Evolutionary conservation across 1,284 basidiomycete species (phyloP).

Genomic region (Coniferiporia sulphurascens): DNA sequence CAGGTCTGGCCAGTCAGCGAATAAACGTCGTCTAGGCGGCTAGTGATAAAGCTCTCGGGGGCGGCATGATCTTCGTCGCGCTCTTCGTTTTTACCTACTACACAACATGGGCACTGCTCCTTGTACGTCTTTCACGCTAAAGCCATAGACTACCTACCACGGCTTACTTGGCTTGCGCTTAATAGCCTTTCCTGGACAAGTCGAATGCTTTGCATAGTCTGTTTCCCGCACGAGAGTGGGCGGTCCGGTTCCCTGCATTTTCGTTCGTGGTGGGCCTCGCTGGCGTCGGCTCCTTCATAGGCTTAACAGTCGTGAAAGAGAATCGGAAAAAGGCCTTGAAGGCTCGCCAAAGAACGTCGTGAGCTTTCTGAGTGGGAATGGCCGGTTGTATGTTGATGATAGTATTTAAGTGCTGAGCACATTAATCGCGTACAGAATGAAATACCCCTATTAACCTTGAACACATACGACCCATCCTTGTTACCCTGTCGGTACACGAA

Average conservation of each 20-base stretch:
- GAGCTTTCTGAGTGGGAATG: constrained; percentile 17
- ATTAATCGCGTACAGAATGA: background rate
- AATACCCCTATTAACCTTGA: background rate
- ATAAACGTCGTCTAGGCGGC: constrained; percentile 47
- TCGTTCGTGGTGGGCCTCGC: constrained; percentile 75
- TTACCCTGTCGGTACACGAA: constrained; percentile 10
- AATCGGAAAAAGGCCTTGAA: constrained; percentile 62
- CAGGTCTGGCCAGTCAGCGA: background rate
- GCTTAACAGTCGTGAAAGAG: constrained; percentile 70
- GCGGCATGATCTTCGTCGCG: constrained; percentile 74
- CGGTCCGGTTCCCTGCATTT: constrained; percentile 79
- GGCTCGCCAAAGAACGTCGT: constrained; percentile 51
- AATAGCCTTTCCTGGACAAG: constrained; percentile 79
- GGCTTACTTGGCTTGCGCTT: constrained; percentile 5
- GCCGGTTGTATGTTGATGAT: background rate
- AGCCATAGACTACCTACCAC: constrained; percentile 1
- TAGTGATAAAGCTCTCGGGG: constrained; percentile 80
- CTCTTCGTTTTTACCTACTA: constrained; percentile 83
- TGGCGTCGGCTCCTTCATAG: constrained; percentile 75
- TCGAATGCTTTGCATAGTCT: constrained; percentile 68
- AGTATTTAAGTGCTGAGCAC: background rate
- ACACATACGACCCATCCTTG: background rate
- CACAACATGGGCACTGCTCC: constrained; percentile 83
- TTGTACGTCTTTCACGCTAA: constrained; percentile 46
- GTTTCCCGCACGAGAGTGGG: constrained; percentile 91